Conservation (phyloP, 306 rosid genomes). For the Pterocarpus macrocarpus region DNA sequence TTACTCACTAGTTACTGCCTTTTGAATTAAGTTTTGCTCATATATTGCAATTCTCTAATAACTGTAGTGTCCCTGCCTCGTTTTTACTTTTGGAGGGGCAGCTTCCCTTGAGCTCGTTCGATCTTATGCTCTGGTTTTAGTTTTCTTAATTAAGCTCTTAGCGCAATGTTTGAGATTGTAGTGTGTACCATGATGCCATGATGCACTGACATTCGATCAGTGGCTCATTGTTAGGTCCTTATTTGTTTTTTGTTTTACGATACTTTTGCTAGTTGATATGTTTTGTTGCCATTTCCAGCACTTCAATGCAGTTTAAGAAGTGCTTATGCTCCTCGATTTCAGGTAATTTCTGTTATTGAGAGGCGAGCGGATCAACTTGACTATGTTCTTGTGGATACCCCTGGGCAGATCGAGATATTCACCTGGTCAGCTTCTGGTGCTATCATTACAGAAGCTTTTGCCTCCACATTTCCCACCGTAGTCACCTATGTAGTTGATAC, state of each 20-base stretch:
- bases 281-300: conserved; percentile 20
- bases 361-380: conserved; percentile 90
- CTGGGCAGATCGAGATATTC: conserved; percentile 97
- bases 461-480: conserved; percentile 96
- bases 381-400: conserved; percentile 95
- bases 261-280: not conserved
- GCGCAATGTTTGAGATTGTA: not conserved
- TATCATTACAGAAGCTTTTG: conserved; percentile 98
- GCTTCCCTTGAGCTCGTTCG: conserved; percentile 6
- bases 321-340: conserved; percentile 44
- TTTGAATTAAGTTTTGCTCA: not conserved
- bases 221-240: not conserved
- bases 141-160: conserved; percentile 17
- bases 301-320: conserved; percentile 6
- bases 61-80: not conserved
- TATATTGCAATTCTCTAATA: not conserved
- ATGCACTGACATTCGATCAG: not conserved
- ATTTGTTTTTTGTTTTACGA: not conserved
- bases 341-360: conserved; percentile 87
- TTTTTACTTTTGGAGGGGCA: not conserved
- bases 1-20: conserved; percentile 14
- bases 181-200: not conserved
- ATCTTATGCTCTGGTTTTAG: conserved; percentile 3
- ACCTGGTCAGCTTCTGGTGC: conserved; percentile 99
- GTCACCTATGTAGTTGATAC: conserved; percentile 86